Conservation (phyloP, 306 rosid species). For the Cicer chorassanicum region DNA sequence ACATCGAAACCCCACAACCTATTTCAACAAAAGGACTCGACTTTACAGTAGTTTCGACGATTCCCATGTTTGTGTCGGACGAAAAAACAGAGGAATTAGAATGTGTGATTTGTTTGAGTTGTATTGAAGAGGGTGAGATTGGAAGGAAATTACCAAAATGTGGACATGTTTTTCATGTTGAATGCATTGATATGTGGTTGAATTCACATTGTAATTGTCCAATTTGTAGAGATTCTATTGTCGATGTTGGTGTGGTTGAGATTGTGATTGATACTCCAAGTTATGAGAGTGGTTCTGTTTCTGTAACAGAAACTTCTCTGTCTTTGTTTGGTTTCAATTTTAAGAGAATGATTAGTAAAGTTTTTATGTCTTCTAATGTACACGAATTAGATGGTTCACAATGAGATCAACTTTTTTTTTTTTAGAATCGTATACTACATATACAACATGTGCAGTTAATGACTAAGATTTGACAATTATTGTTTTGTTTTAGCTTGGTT, state of each 20-base stretch:
- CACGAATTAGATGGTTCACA: constrained; percentile 42
- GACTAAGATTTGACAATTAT: background rate
- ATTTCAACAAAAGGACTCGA: constrained; percentile 72
- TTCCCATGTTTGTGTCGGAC: constrained; percentile 62
- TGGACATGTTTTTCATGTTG: constrained; percentile 77
- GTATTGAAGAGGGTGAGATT: constrained; percentile 66
- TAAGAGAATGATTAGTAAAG: constrained; percentile 73
- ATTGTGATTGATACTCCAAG: constrained; percentile 51
- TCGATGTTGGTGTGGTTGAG: constrained; percentile 40
- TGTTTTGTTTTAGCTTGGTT: background rate
- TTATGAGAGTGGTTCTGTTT: constrained; percentile 45
- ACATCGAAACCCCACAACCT: constrained; percentile 40
- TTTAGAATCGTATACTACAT: background rate
- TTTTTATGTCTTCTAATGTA: constrained; percentile 59
- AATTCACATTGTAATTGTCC: constrained; percentile 81
- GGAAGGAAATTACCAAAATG: constrained; percentile 75
- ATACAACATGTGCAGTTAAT: background rate
- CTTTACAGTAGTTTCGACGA: constrained; percentile 51
- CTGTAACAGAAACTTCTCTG: constrained; percentile 49
- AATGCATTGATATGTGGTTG: constrained; percentile 93
- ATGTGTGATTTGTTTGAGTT: constrained; percentile 80
- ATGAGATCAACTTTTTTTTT: constrained; percentile 13
- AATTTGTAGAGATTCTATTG: constrained; percentile 66
- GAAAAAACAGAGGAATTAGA: constrained; percentile 49
- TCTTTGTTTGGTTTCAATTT: constrained; percentile 65